Evolutionary conservation across 2,329 filamentous ascomycete species (phyloP), one percentile per base, ranked within the genome.

Genomic region (Dothideomycetes sp.): DNA sequence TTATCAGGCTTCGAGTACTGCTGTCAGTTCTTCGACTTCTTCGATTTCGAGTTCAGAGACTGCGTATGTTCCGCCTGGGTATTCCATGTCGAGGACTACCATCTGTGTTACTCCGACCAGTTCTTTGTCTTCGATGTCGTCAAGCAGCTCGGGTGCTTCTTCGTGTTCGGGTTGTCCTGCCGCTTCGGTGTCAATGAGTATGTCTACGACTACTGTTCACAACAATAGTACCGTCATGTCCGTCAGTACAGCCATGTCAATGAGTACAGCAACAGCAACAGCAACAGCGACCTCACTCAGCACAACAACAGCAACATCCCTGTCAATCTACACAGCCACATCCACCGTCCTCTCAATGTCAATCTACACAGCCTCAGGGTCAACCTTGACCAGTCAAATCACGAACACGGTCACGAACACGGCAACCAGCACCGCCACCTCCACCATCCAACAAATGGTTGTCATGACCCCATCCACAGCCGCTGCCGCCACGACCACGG

Each of bases 1-100:
- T 3, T 40, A 40, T 25, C 28, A 32, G 29, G 20, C 33, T 1
- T 29, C 22, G 5, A 33, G 15, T n/a, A n/a, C n/a, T n/a, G n/a
- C n/a, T n/a, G n/a, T n/a, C n/a, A n/a, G n/a, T n/a, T n/a, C n/a
- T 15, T n/a, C 20, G 6, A 27, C 37, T 10, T 39, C 36, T 17
- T 18, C 36, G 3, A 23, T 19, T 19, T 31, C 13, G 3, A 39
- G 13, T 7, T 24, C 34, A 5, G 16, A 17, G 10, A 9, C 37
- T 9, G 37, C 32, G 5, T 40, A 17, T 5, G 37, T 40, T 13
- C 37, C 37, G 4, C 20, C 28, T 25, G 37, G 37, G 4, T 40
- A 25, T 10, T 32, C 37, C 5, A 32, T 40, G 2, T 40, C 37
- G 4, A 40, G 16, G 12, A 32, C 37, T 11, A 40, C 37, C 9